Percentiles rank a stretch among this genome's conserved stretches.
phyloP scores from a whole-genome alignment of 257 asterid genomes.

The Prunella vulgaris region DNA sequence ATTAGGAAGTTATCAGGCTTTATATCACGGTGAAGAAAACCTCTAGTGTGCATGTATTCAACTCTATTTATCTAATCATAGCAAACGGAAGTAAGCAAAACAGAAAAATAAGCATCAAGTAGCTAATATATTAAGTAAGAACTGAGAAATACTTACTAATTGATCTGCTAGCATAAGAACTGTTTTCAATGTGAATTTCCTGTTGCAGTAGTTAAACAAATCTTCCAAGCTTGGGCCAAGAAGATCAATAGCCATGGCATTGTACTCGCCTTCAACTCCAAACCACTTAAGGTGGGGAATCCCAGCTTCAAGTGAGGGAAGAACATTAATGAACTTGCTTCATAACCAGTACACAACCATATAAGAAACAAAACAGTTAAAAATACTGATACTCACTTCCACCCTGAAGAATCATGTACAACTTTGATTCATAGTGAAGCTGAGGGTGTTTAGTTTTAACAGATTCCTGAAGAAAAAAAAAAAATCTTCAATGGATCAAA shows the following conservation, averaged over 20 bases:
- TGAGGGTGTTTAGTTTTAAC: conserved; percentile 93
- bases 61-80: conserved; percentile 78
- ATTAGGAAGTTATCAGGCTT: conserved; percentile 98
- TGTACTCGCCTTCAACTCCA: conserved; percentile 95
- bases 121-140: neutral
- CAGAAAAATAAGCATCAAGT: conserved; percentile 2
- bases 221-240: conserved; percentile 98
- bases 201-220: conserved; percentile 84
- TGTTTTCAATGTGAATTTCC: conserved; percentile 86
- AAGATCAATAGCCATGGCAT: conserved; percentile 93
- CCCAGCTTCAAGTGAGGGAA: conserved; percentile 60
- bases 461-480: conserved; percentile 56
- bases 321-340: conserved; percentile 11
- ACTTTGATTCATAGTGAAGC: conserved; percentile 92
- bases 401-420: conserved; percentile 96
- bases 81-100: conserved; percentile 16
- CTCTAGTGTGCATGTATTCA: conserved; percentile 95
- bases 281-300: conserved; percentile 94
- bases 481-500: conserved; percentile 14
- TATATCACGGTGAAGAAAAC: conserved; percentile 97
- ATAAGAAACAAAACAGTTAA: neutral
- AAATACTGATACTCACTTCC: conserved; percentile 64
- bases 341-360: neutral
- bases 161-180: conserved; percentile 96
- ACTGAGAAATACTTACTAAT: conserved; percentile 47